phyloP scores from a whole-genome alignment of 2,329 filamentous ascomycete genomes.

The Cordyceps cateniannulata region DNA sequence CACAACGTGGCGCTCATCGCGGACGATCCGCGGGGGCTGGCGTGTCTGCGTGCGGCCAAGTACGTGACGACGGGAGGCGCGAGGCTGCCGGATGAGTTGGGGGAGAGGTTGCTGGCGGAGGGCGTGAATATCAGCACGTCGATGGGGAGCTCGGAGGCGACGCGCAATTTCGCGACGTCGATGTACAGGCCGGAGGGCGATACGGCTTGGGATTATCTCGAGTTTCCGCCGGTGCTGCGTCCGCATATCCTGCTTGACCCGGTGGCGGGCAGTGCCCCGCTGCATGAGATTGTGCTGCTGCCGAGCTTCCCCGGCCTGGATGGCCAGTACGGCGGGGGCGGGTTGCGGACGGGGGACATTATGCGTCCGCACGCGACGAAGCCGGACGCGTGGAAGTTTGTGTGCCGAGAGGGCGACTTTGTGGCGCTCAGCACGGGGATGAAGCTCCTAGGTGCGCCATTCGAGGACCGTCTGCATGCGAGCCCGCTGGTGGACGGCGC shows the following conservation, averaged over 20 bases:
- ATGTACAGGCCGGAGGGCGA: not conserved
- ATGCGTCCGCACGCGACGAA: not conserved
- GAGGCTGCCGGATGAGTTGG: slow-evolving; percentile 1
- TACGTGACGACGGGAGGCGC: slow-evolving; percentile 1
- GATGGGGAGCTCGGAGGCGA: slow-evolving; percentile 2
- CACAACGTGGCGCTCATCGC: slow-evolving; percentile 1
- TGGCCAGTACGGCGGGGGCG: not conserved
- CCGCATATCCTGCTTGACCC: slow-evolving; percentile 2
- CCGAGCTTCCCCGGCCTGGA: not conserved
- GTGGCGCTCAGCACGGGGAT: not conserved
- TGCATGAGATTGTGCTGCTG: not conserved
- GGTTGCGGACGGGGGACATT: not conserved
- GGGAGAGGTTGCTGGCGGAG: not conserved
- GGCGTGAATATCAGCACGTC: slow-evolving; percentile 2
- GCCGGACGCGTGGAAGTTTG: not conserved
- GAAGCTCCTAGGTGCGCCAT: not conserved
- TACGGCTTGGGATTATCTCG: not conserved
- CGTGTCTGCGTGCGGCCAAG: not conserved
- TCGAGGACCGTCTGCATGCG: slow-evolving; percentile 2
- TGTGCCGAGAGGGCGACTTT: not conserved
- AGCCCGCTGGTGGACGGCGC: slow-evolving; percentile 1
- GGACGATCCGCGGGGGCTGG: not conserved
- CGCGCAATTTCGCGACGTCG: slow-evolving; percentile 1
- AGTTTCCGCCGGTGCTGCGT: not conserved
- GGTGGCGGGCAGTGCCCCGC: not conserved